Percentiles rank a stretch among this genome's conserved stretches.
phyloP scores from a whole-genome alignment of 108 stramenopile species.

The Schizochytrium sp. region DNA sequence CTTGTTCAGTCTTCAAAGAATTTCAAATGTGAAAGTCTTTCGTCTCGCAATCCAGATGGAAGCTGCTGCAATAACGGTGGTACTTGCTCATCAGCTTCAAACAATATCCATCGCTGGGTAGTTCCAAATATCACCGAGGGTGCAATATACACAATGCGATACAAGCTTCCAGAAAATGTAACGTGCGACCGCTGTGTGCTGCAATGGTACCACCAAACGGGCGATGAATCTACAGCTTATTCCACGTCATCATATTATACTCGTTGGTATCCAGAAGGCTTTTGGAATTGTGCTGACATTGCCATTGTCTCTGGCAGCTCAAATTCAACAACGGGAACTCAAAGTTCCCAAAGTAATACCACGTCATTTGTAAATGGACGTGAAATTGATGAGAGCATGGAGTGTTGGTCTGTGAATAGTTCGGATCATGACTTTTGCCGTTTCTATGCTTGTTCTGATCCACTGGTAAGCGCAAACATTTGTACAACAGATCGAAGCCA shows the following conservation, averaged over 20 bases:
- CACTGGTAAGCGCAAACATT: too few species aligned
- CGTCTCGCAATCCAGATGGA: neutral
- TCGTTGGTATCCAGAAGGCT: conserved; percentile 67
- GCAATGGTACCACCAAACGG: conserved; percentile 83
- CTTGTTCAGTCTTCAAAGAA: too few species aligned
- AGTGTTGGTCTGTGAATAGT: too few species aligned
- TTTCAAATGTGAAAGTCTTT: too few species aligned
- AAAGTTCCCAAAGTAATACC: too few species aligned
- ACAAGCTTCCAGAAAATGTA: conserved; percentile 75
- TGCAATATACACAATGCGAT: conserved; percentile 65
- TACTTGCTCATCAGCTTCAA: neutral
- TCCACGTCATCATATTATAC: neutral
- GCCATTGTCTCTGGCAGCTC: conserved; percentile 16
- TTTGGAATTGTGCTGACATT: conserved; percentile 61
- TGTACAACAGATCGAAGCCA: too few species aligned
- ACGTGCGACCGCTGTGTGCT: conserved; percentile 76
- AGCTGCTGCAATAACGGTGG: conserved; percentile 57
- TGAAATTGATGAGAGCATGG: too few species aligned
- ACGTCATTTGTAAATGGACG: too few species aligned
- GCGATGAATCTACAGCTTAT: conserved; percentile 68
- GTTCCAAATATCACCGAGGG: conserved; percentile 30
- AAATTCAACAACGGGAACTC: neutral
- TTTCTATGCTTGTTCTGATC: too few species aligned
- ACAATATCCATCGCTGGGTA: conserved; percentile 43
- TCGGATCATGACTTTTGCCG: too few species aligned